phyloP scores from a whole-genome alignment of 495 filamentous ascomycete species.

The Aeminium ludgeri region DNA sequence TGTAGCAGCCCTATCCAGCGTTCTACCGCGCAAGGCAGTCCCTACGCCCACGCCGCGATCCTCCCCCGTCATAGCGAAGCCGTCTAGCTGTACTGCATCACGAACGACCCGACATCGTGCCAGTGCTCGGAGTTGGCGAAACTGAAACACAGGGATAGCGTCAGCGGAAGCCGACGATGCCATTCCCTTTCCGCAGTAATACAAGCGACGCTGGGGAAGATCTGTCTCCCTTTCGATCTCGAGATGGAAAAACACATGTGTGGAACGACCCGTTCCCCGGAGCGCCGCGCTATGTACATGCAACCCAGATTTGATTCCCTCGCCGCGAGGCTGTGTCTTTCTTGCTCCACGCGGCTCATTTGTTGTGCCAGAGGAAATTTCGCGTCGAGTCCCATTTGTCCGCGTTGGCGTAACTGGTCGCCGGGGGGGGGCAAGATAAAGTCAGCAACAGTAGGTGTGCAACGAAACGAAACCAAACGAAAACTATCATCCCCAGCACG shows the following conservation, averaged over 20 bases:
- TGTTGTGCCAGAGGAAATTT: conserved; percentile 70
- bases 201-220: not conserved
- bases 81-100: conserved; percentile 10
- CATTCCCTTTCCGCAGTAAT: not conserved
- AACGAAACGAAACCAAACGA: no score
- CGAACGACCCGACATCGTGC: conserved; percentile 5
- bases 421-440: no score
- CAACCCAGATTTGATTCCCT: not conserved
- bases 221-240: not conserved
- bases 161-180: not conserved
- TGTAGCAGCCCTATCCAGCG: no score
- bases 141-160: conserved; percentile 1
- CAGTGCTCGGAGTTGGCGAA: conserved; percentile 15
- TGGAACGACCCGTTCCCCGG: not conserved
- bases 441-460: no score
- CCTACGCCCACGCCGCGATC: no score
- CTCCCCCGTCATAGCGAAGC: no score
- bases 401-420: conserved; percentile 51
- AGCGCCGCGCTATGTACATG: not conserved
- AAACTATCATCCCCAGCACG: no score
- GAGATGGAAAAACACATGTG: not conserved
- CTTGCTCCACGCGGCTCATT: conserved; percentile 39
- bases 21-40: no score
- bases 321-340: no score
- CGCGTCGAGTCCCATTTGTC: conserved; percentile 71